Conservation (phyloP, 169 alveolate genomes). For the Plasmodium gallinaceum region DNA sequence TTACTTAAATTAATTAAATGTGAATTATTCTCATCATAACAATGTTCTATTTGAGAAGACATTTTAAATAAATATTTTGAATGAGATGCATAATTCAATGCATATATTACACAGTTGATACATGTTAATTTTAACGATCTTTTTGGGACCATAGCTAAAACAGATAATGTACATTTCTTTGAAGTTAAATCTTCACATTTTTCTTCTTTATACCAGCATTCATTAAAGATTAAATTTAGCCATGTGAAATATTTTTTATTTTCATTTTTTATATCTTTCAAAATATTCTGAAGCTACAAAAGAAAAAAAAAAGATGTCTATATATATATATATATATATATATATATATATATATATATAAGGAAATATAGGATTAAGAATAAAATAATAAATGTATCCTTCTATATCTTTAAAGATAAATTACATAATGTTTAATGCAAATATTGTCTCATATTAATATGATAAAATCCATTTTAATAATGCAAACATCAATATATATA, state of each 20-base stretch:
- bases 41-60: slow-evolving; percentile 2
- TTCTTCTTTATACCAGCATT: slow-evolving; percentile 39
- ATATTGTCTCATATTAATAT: no score
- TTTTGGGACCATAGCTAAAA: slow-evolving; percentile 18
- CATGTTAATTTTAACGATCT: slow-evolving; percentile 35
- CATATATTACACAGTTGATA: slow-evolving; percentile 24
- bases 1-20: slow-evolving; percentile 18
- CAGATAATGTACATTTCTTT: slow-evolving; percentile 19
- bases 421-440: no score
- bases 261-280: slow-evolving; percentile 6
- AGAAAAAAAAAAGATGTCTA: not conserved
- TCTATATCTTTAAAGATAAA: no score
- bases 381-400: no score
- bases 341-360: not conserved
- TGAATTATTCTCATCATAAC: slow-evolving; percentile 23
- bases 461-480: no score
- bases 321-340: slow-evolving; percentile 6
- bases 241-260: slow-evolving; percentile 23
- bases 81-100: slow-evolving; percentile 38
- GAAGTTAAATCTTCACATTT: slow-evolving; percentile 13
- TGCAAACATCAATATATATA: no score
- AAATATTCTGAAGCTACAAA: slow-evolving; percentile 20
- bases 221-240: slow-evolving; percentile 39
- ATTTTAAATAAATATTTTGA: slow-evolving; percentile 26
- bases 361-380: no score